Conservation (phyloP, 2,329 filamentous ascomycete species). For the Nemania bipapillata region DNA sequence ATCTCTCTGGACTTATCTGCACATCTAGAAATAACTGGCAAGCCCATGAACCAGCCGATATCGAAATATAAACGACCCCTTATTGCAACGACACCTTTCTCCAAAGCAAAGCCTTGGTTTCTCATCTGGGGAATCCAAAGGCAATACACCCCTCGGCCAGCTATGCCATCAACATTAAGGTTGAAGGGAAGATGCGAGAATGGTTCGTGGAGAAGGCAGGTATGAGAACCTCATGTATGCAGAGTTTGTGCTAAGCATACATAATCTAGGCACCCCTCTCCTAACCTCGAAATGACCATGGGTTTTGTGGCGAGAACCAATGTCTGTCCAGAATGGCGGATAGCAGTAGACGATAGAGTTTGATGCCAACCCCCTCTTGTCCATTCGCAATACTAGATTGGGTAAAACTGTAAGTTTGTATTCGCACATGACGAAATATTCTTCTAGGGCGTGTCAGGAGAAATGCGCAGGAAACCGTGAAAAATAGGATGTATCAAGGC, state of each 20-base stretch:
- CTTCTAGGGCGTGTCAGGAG: constrained; percentile 17
- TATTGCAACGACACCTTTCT: not conserved
- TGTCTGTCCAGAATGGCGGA: not conserved
- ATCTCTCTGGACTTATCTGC: not conserved
- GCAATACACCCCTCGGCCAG: constrained; percentile 2
- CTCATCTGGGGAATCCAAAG: not conserved
- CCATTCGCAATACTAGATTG: constrained; percentile 21
- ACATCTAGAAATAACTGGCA: constrained; percentile 13
- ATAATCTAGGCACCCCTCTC: constrained; percentile 5
- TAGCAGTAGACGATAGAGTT: constrained; percentile 1
- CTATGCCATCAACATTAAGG: not conserved
- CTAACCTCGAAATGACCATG: constrained; percentile 16
- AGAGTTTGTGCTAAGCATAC: constrained; percentile 1
- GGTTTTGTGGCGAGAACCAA: constrained; percentile 14
- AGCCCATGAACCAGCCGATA: constrained; percentile 1
- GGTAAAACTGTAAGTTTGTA: constrained; percentile 21
- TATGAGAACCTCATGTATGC: constrained; percentile 1
- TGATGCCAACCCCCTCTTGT: constrained; percentile 14
- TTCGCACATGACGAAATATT: constrained; percentile 27
- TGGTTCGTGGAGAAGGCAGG: not conserved
- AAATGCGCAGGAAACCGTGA: constrained; percentile 15
- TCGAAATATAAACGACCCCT: not conserved
- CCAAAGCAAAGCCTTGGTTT: constrained; percentile 12
- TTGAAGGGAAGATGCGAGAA: constrained; percentile 1
- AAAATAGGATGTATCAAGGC: constrained; percentile 27